Base-by-base conservation (phyloP, 345 rosid species). In the Mangifera indica region DNA sequence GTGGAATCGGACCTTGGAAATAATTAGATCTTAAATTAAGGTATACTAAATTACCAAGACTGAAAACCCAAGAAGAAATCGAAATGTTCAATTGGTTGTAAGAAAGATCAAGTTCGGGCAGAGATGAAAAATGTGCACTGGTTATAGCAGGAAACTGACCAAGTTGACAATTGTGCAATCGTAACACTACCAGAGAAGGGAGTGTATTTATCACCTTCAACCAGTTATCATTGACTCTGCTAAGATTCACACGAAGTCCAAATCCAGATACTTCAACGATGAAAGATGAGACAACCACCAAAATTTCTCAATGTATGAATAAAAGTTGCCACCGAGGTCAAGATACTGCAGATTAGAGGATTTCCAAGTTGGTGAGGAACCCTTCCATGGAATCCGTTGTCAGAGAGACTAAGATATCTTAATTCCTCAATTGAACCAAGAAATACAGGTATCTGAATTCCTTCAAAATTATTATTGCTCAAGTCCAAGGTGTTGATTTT, bases 331-430 rank as follows among this genome's bases (percentile, higher is more conserved):
- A n/a, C n/a, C n/a, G n/a, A n/a, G n/a, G n/a, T n/a, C n/a, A n/a
- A n/a, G n/a, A n/a, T n/a, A n/a, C n/a, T n/a, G n/a, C n/a, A n/a
- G n/a, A n/a, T n/a, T n/a, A n/a, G n/a, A 67, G n/a, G 71, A 5
- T 67, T 67, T 2, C 60, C 71, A 53, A 67, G 45, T 32, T 67
- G 71, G 45, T 11, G 60, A 29, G 71, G 71, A 67, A 67, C 34
- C 26, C 52, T n/a, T 32, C 60, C 71, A 1, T 0, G 8, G 51
- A 66, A 66, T 26, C 22, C 58, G 0, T 37, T 10, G 4, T 8
- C 3, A 14, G 25, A 26, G 24, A 66, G 15, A n/a, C 15, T 32
- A 29, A 66, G 20, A 10, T 49, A 51, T n/a, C 15, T 29, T 32
- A 66, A 52, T 12, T 49, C 51, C 21, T 2, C 44, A 44, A 49